Percentiles rank a stretch among this genome's conserved stretches.
These are phyloP conservation scores for Vanrija pseudolonga DNA, from an alignment of 1,284 basidiomycete genomes.

Conservation along the genomic window DNA sequence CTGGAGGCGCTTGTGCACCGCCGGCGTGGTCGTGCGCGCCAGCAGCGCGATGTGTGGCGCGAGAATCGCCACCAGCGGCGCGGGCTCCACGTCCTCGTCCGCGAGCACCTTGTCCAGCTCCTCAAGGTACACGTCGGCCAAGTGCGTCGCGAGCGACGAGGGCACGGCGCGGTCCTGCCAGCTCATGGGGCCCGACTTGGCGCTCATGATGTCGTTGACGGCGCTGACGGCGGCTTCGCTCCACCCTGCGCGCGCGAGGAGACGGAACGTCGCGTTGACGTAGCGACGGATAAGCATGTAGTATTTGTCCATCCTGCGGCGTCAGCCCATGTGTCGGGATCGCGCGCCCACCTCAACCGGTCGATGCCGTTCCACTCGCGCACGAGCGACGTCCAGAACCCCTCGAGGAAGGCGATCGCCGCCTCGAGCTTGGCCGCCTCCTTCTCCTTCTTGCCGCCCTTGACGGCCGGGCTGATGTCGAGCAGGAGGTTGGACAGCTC, in stretches of 20 bases:
- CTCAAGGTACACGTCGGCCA: constrained; percentile 84
- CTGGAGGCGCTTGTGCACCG: constrained; percentile 44
- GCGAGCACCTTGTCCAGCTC: constrained; percentile 76
- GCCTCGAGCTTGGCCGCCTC: constrained; percentile 43
- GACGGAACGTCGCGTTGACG: constrained; percentile 75
- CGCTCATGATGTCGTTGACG: constrained; percentile 64
- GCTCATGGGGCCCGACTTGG: constrained; percentile 69
- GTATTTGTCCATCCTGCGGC: constrained; percentile 85
- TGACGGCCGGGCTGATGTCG: constrained; percentile 55
- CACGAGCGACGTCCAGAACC: constrained; percentile 86
- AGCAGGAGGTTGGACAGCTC: constrained; percentile 80
- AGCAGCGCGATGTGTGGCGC: constrained; percentile 43
- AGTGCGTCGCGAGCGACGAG: constrained; percentile 73
- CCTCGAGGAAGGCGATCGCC: constrained; percentile 72
- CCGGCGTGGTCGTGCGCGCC: constrained; percentile 36
- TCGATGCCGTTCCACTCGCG: constrained; percentile 93
- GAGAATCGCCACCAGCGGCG: constrained; percentile 36
- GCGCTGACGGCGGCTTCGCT: constrained; percentile 55
- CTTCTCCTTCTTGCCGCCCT: neutral
- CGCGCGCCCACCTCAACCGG: constrained; percentile 63
- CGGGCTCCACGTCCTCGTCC: constrained; percentile 27
- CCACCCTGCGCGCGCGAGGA: constrained; percentile 73
- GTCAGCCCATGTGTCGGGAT: constrained; percentile 2
- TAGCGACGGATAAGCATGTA: constrained; percentile 90
- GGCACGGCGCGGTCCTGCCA: constrained; percentile 71